These are phyloP conservation scores for Berkeleyomyces rouxiae DNA, from an alignment of 2,329 filamentous ascomycete species.

Conservation along the genomic window DNA sequence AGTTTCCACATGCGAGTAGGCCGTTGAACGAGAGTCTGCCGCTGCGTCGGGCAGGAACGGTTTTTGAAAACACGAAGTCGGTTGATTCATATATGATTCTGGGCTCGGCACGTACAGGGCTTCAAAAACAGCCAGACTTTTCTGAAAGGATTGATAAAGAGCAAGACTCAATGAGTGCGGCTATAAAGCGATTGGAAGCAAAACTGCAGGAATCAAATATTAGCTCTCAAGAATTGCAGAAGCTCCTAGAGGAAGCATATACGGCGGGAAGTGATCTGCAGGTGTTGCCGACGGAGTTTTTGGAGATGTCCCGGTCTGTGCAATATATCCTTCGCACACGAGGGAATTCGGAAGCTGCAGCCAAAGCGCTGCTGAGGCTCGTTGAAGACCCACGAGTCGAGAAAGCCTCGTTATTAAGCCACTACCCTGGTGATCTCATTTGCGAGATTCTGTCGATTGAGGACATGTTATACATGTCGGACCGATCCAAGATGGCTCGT, in stretches of 20 bases:
- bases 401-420: neutral
- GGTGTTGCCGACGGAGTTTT: neutral
- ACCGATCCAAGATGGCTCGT: neutral
- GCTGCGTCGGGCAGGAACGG: neutral
- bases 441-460: neutral
- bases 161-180: constrained; percentile 1
- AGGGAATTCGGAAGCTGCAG: neutral
- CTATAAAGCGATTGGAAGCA: neutral
- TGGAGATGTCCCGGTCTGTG: constrained; percentile 6
- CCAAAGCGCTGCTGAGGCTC: neutral
- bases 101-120: neutral
- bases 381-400: constrained; percentile 6
- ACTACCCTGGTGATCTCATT: constrained; percentile 3
- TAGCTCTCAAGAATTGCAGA: neutral
- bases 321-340: constrained; percentile 1
- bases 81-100: neutral
- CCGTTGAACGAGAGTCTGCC: neutral
- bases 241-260: neutral
- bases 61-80: constrained; percentile 3
- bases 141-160: constrained; percentile 1
- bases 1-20: neutral
- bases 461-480: constrained; percentile 8
- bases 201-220: neutral
- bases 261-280: neutral
- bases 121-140: neutral